Conservation (phyloP, 1,139 yeast species). For the Hemisphaericaspora xylanilytica region DNA sequence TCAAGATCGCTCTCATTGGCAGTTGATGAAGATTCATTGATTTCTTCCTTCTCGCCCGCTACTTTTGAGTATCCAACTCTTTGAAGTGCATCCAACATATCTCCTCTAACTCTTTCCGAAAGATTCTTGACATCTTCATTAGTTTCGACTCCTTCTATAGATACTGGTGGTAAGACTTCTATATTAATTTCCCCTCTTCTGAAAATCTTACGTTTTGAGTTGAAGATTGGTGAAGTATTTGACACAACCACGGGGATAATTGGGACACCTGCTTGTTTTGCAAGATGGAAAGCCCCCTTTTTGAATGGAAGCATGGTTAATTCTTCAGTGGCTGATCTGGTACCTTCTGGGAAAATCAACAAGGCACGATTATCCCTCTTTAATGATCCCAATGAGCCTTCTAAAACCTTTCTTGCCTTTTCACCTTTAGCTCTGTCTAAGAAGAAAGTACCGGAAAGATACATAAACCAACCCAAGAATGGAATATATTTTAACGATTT, state of each 20-base stretch:
- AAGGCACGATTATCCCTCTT: conserved; percentile 64
- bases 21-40: conserved; percentile 10
- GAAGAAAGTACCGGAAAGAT: conserved; percentile 85
- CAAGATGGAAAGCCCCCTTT: conserved; percentile 97
- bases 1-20: no score
- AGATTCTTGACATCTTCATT: conserved; percentile 57
- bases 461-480: conserved; percentile 95
- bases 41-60: conserved; percentile 4
- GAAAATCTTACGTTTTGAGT: conserved; percentile 54
- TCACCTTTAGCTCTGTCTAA: conserved; percentile 79
- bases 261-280: conserved; percentile 88
- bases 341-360: conserved; percentile 93
- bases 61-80: conserved; percentile 33
- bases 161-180: conserved; percentile 66
- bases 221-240: conserved; percentile 75
- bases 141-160: conserved; percentile 53
- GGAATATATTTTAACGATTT: conserved; percentile 81
- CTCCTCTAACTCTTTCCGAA: conserved; percentile 35
- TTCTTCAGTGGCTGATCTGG: conserved; percentile 71
- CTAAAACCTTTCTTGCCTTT: conserved; percentile 72
- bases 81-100: conserved; percentile 30
- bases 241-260: conserved; percentile 83
- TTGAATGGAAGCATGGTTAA: conserved; percentile 82
- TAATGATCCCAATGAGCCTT: conserved; percentile 61
- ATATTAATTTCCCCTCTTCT: conserved; percentile 61